Conservation (phyloP, 1,284 basidiomycete species). For the Ustilago lituana region DNA sequence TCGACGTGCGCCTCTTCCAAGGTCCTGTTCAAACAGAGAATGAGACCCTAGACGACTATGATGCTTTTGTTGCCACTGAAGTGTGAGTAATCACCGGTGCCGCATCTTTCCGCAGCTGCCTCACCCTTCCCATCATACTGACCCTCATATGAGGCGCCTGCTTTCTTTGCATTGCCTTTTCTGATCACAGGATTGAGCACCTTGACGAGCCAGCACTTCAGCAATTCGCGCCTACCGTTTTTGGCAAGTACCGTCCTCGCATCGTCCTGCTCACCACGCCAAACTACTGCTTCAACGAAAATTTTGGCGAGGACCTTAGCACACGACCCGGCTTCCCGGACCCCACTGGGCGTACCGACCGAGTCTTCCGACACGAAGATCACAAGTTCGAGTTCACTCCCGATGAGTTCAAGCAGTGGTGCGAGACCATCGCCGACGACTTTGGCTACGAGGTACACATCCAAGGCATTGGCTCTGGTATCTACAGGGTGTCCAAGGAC, state of each 20-base stretch:
- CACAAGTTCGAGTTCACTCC: slow-evolving; percentile 94
- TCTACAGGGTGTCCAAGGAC: slow-evolving; percentile 32
- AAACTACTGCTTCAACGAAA: slow-evolving; percentile 85
- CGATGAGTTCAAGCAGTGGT: slow-evolving; percentile 82
- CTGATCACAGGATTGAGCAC: slow-evolving; percentile 80
- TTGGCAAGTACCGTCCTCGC: slow-evolving; percentile 84
- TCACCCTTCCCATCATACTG: background rate
- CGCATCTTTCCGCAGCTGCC: too few species aligned
- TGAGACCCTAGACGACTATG: slow-evolving; percentile 76
- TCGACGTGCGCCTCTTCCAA: slow-evolving; percentile 67
- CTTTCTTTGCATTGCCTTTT: slow-evolving; percentile 2
- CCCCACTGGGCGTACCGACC: slow-evolving; percentile 76
- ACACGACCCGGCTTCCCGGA: slow-evolving; percentile 73
- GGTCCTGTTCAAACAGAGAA: slow-evolving; percentile 83
- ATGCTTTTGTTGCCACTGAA: slow-evolving; percentile 87
- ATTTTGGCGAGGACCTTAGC: slow-evolving; percentile 71
- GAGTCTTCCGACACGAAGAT: slow-evolving; percentile 77
- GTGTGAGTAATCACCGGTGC: slow-evolving; percentile 75
- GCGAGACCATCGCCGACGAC: slow-evolving; percentile 72
- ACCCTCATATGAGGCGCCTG: background rate
- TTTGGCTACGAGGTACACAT: slow-evolving; percentile 77
- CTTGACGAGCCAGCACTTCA: slow-evolving; percentile 77
- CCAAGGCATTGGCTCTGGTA: slow-evolving; percentile 37
- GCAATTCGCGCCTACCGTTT: slow-evolving; percentile 80
- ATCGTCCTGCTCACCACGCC: slow-evolving; percentile 87